Evolutionary conservation across 345 rosid species (phyloP), one percentile per base, ranked within the genome.

Genomic region (Hibiscus mutabilis): DNA sequence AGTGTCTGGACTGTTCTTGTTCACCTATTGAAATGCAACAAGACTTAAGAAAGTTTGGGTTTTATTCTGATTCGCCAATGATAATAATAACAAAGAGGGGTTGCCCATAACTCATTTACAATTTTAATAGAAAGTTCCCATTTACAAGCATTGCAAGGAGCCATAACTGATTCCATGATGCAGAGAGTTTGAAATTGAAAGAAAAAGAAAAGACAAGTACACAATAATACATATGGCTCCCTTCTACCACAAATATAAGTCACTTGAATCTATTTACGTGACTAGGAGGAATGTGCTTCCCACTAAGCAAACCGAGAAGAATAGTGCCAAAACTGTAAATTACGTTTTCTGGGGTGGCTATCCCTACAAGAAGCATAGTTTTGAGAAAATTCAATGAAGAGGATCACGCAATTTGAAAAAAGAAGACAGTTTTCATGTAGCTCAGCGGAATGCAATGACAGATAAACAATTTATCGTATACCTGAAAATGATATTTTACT

Each of bases 201-300:
- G 3, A 5, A 19, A 22, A 8, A 13, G 16, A 59, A 5, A n/a
- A n/a, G n/a, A n/a, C n/a, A n/a, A n/a, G n/a, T 66, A 47, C 27
- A 27, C 19, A n/a, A 27, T 24, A 27, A 40, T 57, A 60, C 9
- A 52, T 5, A 37, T 16, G 37, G 65, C 57, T 22, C 47, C 72
- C 60, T 22, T n/a, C 18, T 42, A 52, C 53, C 22, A 59, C 16
- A 42, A 52, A 68, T 31, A 15, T 56, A 70, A 72, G 64, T 60
- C 13, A 18, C n/a, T 47, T 66, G 14, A 66, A 63, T 66, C 76
- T 75, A 82, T 91, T 87, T 79, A 90, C 98, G 81, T 89, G 98
- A 82, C 85, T 89, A 63, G 99, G 99, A 76, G 98, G 99, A 76
- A 92, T 92, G 76, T 90, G 99, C 75, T 92, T 95, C 78, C 99